Evolutionary conservation across 345 rosid genomes (phyloP), one percentile per base, ranked within the genome.

Genomic region (Arabis alpina): DNA sequence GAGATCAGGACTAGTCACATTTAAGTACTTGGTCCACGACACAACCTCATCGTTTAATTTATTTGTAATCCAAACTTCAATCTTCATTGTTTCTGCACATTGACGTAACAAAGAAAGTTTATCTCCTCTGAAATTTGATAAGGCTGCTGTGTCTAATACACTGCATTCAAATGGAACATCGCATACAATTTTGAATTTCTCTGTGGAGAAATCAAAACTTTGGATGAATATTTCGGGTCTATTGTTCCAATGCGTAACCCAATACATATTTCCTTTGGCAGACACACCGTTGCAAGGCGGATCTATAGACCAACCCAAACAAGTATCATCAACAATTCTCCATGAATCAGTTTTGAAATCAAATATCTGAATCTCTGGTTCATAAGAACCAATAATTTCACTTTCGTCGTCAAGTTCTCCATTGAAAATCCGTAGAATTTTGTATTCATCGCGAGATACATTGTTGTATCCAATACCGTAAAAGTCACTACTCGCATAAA

Each of bases 201-300:
- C 68, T 0, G 51, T 36, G 1, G 57, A 52, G 3, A 74, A 74
- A 34, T 67, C 57, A 1, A 74, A 74, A 67, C 68, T 34, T 43
- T 67, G 63, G 16, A 74, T 67, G 73, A 67, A 74, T 1, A 37
- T 4, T 24, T 67, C 51, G 3, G 68, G 63, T 59, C 30, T 66
- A 2, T 52, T 67, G 44, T 67, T 74, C 73, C 78, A 67, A 16
- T 74, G 69, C 44, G 69, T 44, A 45, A 67, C 16, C 78, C 78
- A 74, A 74, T 52, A 74, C 78, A 74, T 67, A 50, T 67, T 74
- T 67, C 78, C 78, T 60, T 67, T 61, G 34, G 61, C 42, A n/a
- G 73, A 74, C 0, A 67, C 73, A 37, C 78, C 73, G 15, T 67
- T 67, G 36, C 78, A 74, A 43, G 73, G 68, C 0, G 78, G 73